Conservation (phyloP, 805 yeast species). For the Starmerella riodocensis region DNA sequence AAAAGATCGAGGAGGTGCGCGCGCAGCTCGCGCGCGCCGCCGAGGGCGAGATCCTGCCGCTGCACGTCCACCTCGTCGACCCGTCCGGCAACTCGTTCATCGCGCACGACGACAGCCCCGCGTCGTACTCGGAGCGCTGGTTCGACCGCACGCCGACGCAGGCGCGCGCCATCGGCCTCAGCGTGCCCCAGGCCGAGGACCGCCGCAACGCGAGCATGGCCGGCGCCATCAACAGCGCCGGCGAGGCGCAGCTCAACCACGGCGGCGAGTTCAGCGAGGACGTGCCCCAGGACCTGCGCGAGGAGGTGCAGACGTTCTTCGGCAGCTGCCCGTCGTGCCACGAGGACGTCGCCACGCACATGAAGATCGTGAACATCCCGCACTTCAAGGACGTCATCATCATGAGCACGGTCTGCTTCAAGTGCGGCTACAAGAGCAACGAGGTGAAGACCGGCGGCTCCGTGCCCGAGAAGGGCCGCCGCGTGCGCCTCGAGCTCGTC, state of each 20-base stretch:
- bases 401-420: slow-evolving; percentile 86
- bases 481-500: slow-evolving; percentile 56
- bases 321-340: slow-evolving; percentile 90
- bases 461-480: slow-evolving; percentile 73
- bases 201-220: slow-evolving; percentile 36
- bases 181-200: slow-evolving; percentile 24
- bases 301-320: slow-evolving; percentile 84
- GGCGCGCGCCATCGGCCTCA: slow-evolving; percentile 66
- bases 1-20: slow-evolving; percentile 59
- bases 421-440: slow-evolving; percentile 90
- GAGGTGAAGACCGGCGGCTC: slow-evolving; percentile 99
- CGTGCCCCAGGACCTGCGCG: slow-evolving; percentile 61
- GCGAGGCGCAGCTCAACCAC: slow-evolving; percentile 26
- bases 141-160: slow-evolving; percentile 81
- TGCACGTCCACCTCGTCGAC: slow-evolving; percentile 72
- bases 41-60: slow-evolving; percentile 60
- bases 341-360: slow-evolving; percentile 74
- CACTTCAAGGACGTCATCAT: slow-evolving; percentile 95
- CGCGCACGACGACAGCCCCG: slow-evolving; percentile 66
- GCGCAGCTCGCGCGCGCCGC: slow-evolving; percentile 45
- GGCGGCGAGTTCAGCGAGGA: slow-evolving; percentile 53
- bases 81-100: slow-evolving; percentile 98
- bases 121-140: slow-evolving; percentile 78
- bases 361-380: slow-evolving; percentile 94
- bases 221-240: slow-evolving; percentile 12